phyloP scores from a whole-genome alignment of 1,139 yeast genomes.

The Blastobotrys elegans region DNA sequence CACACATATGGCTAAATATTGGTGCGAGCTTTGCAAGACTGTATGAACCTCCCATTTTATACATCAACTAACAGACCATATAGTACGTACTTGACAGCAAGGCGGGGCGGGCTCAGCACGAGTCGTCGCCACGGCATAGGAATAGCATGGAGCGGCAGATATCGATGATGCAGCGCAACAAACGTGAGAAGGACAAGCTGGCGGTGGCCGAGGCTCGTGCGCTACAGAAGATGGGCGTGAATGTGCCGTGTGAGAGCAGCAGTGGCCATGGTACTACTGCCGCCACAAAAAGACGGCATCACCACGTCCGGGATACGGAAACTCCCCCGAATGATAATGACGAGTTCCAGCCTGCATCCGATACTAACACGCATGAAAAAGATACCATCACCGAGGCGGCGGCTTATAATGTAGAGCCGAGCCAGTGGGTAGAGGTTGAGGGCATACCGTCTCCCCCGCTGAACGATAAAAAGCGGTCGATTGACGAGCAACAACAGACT shows the following conservation, averaged over 20 bases:
- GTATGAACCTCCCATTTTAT: constrained; percentile 34
- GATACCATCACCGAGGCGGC: too few species aligned
- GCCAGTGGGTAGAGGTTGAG: constrained; percentile 4
- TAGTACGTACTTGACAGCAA: constrained; percentile 43
- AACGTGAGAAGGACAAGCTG: constrained; percentile 27
- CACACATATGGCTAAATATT: constrained; percentile 37
- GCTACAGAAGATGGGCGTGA: constrained; percentile 7
- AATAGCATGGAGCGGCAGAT: constrained; percentile 30
- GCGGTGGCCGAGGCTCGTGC: constrained; percentile 22
- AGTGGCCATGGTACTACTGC: background rate
- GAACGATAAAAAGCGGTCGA: constrained; percentile 8
- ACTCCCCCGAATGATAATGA: background rate
- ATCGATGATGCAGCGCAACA: constrained; percentile 33
- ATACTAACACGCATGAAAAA: too few species aligned
- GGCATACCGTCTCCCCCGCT: background rate
- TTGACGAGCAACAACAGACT: background rate
- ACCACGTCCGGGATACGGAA: background rate
- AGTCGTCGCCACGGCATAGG: constrained; percentile 38
- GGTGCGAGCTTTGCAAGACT: constrained; percentile 42
- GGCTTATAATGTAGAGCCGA: constrained; percentile 2
- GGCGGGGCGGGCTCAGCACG: constrained; percentile 38
- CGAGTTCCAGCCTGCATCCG: background rate
- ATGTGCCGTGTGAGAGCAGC: background rate
- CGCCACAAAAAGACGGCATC: background rate
- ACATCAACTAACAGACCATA: background rate